A percentile compares a stretch with the other conserved stretches of the same genome.
These are phyloP conservation scores for Seiridium unicorne DNA, from an alignment of 2,329 filamentous ascomycete genomes.

Conservation along the genomic window DNA sequence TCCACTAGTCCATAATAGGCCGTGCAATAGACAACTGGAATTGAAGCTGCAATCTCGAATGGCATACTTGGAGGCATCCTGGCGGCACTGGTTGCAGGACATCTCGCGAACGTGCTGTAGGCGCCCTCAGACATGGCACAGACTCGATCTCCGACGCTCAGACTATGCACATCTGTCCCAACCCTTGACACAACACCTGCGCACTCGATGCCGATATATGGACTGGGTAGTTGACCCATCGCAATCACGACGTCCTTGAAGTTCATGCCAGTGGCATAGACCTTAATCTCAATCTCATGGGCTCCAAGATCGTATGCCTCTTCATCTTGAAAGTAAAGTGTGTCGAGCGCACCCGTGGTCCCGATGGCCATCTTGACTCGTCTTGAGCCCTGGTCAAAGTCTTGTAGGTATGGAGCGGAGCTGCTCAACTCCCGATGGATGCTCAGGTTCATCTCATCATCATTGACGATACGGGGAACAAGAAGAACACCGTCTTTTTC, in stretches of 20 bases:
- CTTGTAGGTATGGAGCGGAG: conserved; percentile 19
- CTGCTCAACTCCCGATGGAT: conserved; percentile 17
- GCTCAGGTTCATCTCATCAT: conserved; percentile 20
- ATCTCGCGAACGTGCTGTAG: conserved; percentile 24
- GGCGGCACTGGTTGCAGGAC: conserved; percentile 24
- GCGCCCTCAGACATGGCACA: conserved; percentile 37
- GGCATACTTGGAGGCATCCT: conserved; percentile 23
- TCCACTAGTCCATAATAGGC: conserved; percentile 9
- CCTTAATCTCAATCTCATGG: conserved; percentile 31
- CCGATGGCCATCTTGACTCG: conserved; percentile 13
- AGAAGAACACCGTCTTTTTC: conserved; percentile 18
- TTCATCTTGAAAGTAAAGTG: conserved; percentile 14
- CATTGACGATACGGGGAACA: conserved; percentile 17
- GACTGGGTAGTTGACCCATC: conserved; percentile 21
- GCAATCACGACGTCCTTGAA: conserved; percentile 25
- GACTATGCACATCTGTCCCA: conserved; percentile 19
- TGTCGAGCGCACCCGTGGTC: conserved; percentile 11
- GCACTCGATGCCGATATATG: conserved; percentile 25
- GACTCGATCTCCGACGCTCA: conserved; percentile 26
- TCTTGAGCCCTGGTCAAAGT: conserved; percentile 12
- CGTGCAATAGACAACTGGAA: conserved; percentile 9
- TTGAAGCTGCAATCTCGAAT: conserved; percentile 12
- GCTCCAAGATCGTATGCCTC: conserved; percentile 18
- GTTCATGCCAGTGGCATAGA: conserved; percentile 26
- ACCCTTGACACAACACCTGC: conserved; percentile 23